phyloP scores from a whole-genome alignment of 768 basidiomycete genomes.

The Pholiota microspora region DNA sequence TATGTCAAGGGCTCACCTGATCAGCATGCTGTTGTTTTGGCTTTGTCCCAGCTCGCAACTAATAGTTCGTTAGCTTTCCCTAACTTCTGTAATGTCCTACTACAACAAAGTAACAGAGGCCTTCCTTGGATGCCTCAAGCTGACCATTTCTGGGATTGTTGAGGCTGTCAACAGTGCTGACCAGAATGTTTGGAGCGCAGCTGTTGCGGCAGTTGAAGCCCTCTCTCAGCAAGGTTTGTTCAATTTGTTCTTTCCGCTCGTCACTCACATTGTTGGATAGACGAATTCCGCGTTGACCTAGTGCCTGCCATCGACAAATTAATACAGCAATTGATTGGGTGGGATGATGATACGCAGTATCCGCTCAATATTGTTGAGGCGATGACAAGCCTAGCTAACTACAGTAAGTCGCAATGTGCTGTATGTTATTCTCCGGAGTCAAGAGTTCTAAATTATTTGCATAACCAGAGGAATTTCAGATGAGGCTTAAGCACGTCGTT shows the following conservation, averaged over 20 bases:
- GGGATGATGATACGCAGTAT: background rate
- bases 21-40: background rate
- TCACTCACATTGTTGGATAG: background rate
- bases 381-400: background rate
- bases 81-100: background rate
- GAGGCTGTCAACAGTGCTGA: background rate
- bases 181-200: background rate
- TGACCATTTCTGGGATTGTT: background rate
- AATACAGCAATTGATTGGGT: background rate
- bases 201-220: background rate
- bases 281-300: background rate
- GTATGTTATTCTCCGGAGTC: background rate
- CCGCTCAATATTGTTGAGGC: background rate
- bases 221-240: background rate
- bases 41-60: background rate
- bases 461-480: background rate
- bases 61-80: background rate
- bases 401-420: background rate
- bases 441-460: background rate
- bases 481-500: background rate
- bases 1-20: background rate
- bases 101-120: background rate
- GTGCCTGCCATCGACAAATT: background rate
- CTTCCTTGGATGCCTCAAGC: background rate
- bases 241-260: no score